A percentile compares a stretch with the other conserved stretches of the same genome.
phyloP scores from a whole-genome alignment of 1,284 basidiomycete species.

The Trametes polyzona region DNA sequence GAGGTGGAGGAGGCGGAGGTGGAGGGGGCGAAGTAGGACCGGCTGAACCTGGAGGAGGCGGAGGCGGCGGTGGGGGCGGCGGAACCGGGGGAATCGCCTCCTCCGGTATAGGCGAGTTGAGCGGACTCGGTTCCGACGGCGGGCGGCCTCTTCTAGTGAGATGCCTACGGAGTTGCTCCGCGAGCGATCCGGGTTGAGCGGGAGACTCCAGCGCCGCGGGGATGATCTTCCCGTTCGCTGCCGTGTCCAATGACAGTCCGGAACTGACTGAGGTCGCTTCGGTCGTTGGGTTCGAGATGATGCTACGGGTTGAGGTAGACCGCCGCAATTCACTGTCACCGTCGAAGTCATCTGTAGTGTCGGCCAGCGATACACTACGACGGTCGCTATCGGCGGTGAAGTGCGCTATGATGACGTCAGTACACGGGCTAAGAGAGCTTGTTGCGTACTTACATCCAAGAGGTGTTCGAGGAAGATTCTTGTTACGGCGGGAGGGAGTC shows the following conservation, averaged over 20 bases:
- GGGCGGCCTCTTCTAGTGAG: slow-evolving; percentile 49
- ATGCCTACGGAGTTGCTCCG: slow-evolving; percentile 64
- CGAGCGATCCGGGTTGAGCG: slow-evolving; percentile 49
- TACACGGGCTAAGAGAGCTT: too few species aligned
- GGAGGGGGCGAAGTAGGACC: slow-evolving; percentile 42
- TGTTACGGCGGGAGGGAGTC: slow-evolving; percentile 59
- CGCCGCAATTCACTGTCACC: slow-evolving; percentile 48
- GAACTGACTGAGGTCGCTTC: slow-evolving; percentile 65
- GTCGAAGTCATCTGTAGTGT: slow-evolving; percentile 42
- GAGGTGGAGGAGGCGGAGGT: slow-evolving; percentile 41
- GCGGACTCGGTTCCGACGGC: slow-evolving; percentile 38
- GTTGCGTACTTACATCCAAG: slow-evolving; percentile 28
- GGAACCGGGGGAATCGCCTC: slow-evolving; percentile 36
- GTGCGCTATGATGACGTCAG: slow-evolving; percentile 10
- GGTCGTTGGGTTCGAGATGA: slow-evolving; percentile 47
- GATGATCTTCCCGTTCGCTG: slow-evolving; percentile 7
- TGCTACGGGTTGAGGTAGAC: slow-evolving; percentile 49
- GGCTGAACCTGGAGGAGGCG: slow-evolving; percentile 40
- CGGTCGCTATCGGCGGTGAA: slow-evolving; percentile 22
- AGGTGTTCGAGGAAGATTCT: slow-evolving; percentile 37
- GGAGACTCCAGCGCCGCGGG: slow-evolving; percentile 28
- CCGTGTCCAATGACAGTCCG: slow-evolving; percentile 22
- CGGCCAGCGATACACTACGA: slow-evolving; percentile 22
- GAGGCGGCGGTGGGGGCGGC: slow-evolving; percentile 25
- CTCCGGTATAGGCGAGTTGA: slow-evolving; percentile 35